Evolutionary conservation across 1,139 yeast species (phyloP).

Genomic region (Eremothecium coryli): DNA sequence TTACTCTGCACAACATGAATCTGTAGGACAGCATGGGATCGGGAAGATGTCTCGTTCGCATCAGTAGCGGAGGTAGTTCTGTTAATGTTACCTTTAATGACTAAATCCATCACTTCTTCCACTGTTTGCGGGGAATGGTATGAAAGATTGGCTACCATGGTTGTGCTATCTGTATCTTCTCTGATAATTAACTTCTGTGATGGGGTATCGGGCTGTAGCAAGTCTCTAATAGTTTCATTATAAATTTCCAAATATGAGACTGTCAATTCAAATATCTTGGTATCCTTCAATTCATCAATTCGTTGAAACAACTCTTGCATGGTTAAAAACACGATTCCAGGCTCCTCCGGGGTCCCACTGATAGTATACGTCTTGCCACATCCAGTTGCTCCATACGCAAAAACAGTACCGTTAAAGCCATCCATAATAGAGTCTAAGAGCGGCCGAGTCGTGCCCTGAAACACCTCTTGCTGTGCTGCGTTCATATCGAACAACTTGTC

Average conservation of each 20-base stretch:
- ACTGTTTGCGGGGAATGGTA: conserved; percentile 55
- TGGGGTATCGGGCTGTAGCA: conserved; percentile 47
- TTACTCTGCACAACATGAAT: conserved; percentile 57
- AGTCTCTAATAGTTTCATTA: conserved; percentile 78
- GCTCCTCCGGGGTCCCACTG: conserved; percentile 60
- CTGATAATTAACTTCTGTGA: conserved; percentile 45
- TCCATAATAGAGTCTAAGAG: conserved; percentile 66
- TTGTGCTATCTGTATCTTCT: conserved; percentile 61
- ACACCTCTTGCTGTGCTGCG: conserved; percentile 60
- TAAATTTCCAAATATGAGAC: conserved; percentile 79
- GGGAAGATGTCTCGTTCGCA: conserved; percentile 80
- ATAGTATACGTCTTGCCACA: conserved; percentile 97
- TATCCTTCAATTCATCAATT: conserved; percentile 48
- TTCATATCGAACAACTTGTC: conserved; percentile 65
- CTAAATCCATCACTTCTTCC: conserved; percentile 74
- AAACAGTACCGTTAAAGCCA: conserved; percentile 84
- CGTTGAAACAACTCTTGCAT: conserved; percentile 63
- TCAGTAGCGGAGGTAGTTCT: conserved; percentile 82
- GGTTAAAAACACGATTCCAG: conserved; percentile 75
- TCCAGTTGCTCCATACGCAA: conserved; percentile 97
- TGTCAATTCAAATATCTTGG: conserved; percentile 50
- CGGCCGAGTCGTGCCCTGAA: conserved; percentile 57
- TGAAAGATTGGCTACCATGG: conserved; percentile 67
- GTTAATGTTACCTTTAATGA: conserved; percentile 60
- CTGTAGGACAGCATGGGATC: conserved; percentile 90